Evolutionary conservation across 1,139 yeast species (phyloP).

Genomic region (Saccharomycopsis phalli): DNA sequence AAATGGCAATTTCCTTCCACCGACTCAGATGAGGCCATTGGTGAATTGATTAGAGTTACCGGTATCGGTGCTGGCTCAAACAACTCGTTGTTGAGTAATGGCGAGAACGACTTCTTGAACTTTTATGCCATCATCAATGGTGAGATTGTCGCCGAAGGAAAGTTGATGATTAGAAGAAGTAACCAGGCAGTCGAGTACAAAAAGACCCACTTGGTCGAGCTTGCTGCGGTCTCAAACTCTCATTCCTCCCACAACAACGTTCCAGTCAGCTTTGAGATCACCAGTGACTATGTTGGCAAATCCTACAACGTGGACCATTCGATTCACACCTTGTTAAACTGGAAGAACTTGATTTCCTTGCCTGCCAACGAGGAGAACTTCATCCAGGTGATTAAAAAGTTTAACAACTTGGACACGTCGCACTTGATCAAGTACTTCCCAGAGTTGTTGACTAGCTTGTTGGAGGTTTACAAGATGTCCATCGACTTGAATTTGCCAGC

Average conservation of each 20-base stretch:
- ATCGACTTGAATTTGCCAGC: constrained; percentile 21
- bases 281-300: constrained; percentile 65
- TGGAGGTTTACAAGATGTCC: constrained; percentile 31
- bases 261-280: constrained; percentile 47
- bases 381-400: constrained; percentile 20
- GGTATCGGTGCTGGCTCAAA: constrained; percentile 35
- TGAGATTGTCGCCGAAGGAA: constrained; percentile 47
- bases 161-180: constrained; percentile 26
- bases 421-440: constrained; percentile 46
- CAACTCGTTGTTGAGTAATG: constrained; percentile 24
- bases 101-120: constrained; percentile 44
- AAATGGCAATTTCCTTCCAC: constrained; percentile 77
- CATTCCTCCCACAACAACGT: constrained; percentile 29
- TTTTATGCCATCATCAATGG: constrained; percentile 62
- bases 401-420: constrained; percentile 19
- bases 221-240: constrained; percentile 24
- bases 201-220: constrained; percentile 27
- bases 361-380: constrained; percentile 23
- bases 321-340: constrained; percentile 49
- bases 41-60: constrained; percentile 55
- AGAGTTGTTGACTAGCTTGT: constrained; percentile 38
- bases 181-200: constrained; percentile 31
- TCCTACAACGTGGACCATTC: constrained; percentile 52
- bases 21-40: constrained; percentile 62
- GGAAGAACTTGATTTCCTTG: constrained; percentile 34